These are phyloP conservation scores for Ceratocystis cacaofunesta DNA, from an alignment of 2,329 filamentous ascomycete species.

Conservation along the genomic window DNA sequence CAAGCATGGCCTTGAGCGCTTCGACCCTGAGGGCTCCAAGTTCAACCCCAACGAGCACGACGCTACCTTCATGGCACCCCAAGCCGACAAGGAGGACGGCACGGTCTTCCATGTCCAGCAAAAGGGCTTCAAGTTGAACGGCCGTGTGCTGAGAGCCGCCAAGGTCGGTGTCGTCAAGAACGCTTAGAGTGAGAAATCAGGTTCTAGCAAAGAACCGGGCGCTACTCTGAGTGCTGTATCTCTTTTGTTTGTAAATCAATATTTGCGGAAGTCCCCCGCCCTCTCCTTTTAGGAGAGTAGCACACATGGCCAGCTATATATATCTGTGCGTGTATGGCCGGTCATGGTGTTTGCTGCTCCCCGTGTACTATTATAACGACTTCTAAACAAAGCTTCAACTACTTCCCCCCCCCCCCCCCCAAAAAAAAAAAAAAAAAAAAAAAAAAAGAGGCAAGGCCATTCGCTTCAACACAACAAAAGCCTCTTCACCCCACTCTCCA, in stretches of 20 bases:
- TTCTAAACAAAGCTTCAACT: background rate
- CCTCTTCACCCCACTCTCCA: too few relatives aligned
- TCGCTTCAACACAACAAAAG: too few relatives aligned
- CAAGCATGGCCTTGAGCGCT: slow-evolving; percentile 87
- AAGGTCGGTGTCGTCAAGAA: slow-evolving; percentile 97
- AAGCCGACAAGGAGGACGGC: slow-evolving; percentile 76
- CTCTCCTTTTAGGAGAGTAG: background rate
- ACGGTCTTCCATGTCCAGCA: slow-evolving; percentile 84
- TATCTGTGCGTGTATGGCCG: background rate
- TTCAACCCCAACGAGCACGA: slow-evolving; percentile 97
- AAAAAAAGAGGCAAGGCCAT: too few relatives aligned
- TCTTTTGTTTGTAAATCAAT: background rate
- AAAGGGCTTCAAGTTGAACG: slow-evolving; percentile 92
- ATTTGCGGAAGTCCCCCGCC: background rate
- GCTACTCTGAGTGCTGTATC: background rate
- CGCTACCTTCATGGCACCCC: slow-evolving; percentile 84
- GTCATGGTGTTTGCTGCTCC: background rate
- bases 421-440: too few relatives aligned
- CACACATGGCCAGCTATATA: background rate
- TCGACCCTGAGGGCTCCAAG: slow-evolving; percentile 68
- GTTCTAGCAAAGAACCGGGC: background rate
- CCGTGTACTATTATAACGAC: slow-evolving; percentile 18
- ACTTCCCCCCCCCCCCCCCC: too few relatives aligned
- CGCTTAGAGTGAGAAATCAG: slow-evolving; percentile 25
- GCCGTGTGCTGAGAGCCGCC: slow-evolving; percentile 72